Conservation (phyloP, 371 early-diverging fungal species). For the Synchytrium microbalum region DNA sequence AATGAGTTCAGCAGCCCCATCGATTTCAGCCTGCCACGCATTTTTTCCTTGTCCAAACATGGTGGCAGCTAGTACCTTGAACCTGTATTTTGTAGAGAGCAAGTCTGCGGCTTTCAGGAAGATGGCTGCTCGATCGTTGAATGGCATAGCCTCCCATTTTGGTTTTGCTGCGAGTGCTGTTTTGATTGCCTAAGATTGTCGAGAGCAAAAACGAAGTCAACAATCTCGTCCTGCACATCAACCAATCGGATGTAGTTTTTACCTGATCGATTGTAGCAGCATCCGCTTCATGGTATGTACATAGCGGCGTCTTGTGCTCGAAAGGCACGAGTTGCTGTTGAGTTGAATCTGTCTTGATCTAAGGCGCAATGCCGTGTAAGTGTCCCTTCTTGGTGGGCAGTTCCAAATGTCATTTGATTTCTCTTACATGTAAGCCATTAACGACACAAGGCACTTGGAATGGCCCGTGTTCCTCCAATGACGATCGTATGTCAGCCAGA, state of each 20-base stretch:
- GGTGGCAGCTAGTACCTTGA: slow-evolving; percentile 91
- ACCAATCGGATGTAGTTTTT: slow-evolving; percentile 4
- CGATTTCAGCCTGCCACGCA: slow-evolving; percentile 98
- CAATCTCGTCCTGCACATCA: background rate
- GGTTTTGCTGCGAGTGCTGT: slow-evolving; percentile 80
- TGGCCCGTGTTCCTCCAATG: slow-evolving; percentile 42
- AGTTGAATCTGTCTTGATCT: slow-evolving; percentile 42
- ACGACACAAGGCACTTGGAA: slow-evolving; percentile 76
- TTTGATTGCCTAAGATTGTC: slow-evolving; percentile 65
- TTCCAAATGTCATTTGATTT: background rate
- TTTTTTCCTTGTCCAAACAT: slow-evolving; percentile 99
- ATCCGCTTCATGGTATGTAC: slow-evolving; percentile 80
- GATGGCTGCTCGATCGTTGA: slow-evolving; percentile 90
- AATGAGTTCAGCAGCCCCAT: slow-evolving; percentile 84
- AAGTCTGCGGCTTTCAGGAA: slow-evolving; percentile 97
- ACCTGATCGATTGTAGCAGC: slow-evolving; percentile 54
- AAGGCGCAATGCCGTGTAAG: slow-evolving; percentile 42
- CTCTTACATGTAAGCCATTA: slow-evolving; percentile 68
- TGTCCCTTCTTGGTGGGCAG: background rate
- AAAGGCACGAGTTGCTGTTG: slow-evolving; percentile 71
- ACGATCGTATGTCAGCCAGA: slow-evolving; percentile 61
- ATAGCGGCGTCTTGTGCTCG: slow-evolving; percentile 71
- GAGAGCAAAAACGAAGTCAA: slow-evolving; percentile 7
- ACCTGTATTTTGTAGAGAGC: slow-evolving; percentile 81
- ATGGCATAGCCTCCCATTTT: slow-evolving; percentile 88